A percentile compares a stretch with the other conserved stretches of the same genome.
These are phyloP conservation scores for Rhytidhysteron rufulum DNA, from an alignment of 2,329 filamentous ascomycete species.

Conservation along the genomic window DNA sequence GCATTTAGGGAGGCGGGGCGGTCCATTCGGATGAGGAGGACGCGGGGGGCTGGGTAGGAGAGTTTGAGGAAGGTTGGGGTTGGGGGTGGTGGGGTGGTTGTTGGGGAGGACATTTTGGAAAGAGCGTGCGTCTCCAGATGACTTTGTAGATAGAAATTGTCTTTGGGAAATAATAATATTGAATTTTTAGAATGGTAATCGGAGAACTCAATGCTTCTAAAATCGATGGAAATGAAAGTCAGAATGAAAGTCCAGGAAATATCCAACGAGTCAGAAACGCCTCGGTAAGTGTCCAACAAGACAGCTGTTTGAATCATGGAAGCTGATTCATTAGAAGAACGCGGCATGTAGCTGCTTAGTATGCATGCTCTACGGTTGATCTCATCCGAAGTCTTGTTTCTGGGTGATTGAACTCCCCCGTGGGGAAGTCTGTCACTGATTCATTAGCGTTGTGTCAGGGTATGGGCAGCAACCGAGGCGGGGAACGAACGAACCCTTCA, in stretches of 20 bases:
- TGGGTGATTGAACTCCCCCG: neutral
- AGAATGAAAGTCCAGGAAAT: no score
- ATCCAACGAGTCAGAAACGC: neutral
- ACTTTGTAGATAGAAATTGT: no score
- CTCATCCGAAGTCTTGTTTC: neutral
- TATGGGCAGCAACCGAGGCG: neutral
- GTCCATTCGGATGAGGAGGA: constrained; percentile 48
- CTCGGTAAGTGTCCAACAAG: neutral
- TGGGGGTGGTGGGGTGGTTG: constrained; percentile 9
- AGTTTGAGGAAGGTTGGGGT: constrained; percentile 25
- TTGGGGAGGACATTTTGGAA: no score
- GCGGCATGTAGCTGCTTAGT: neutral
- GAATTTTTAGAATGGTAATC: no score
- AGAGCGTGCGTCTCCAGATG: no score
- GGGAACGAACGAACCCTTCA: neutral
- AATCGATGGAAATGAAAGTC: no score
- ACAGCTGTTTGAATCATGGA: neutral
- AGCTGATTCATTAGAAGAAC: neutral
- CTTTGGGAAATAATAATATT: no score
- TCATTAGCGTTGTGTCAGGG: constrained; percentile 1
- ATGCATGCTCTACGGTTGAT: neutral
- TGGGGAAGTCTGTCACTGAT: neutral
- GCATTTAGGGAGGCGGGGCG: constrained; percentile 41
- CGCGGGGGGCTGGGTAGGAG: constrained; percentile 38
- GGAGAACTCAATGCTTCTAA: neutral